Percentiles rank a stretch among this genome's conserved stretches.
Conservation (phyloP, 2,329 filamentous ascomycete species). For the Botrytis fragariae region DNA sequence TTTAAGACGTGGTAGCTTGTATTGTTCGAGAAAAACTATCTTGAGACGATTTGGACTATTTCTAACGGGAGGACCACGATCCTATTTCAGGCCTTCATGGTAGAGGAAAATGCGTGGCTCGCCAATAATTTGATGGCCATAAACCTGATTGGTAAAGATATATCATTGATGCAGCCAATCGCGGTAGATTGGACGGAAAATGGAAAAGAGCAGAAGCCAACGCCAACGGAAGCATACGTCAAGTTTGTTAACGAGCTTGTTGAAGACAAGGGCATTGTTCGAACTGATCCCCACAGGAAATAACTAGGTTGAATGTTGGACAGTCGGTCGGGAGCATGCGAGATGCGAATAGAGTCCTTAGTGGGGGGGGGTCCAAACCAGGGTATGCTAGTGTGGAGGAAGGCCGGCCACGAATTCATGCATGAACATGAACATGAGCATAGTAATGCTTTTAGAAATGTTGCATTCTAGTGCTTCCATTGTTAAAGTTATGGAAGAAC, state of each 20-base stretch:
- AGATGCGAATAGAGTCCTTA: slow-evolving; percentile 37
- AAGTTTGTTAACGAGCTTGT: slow-evolving; percentile 31
- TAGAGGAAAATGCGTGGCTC: slow-evolving; percentile 43
- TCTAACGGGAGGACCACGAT: slow-evolving; percentile 36
- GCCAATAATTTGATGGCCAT: slow-evolving; percentile 42
- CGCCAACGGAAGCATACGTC: slow-evolving; percentile 37
- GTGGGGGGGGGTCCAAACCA: slow-evolving; percentile 34
- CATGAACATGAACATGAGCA: slow-evolving; percentile 38
- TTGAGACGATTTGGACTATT: slow-evolving; percentile 35
- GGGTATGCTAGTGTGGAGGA: slow-evolving; percentile 35
- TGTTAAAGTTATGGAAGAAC: slow-evolving; percentile 27
- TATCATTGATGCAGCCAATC: slow-evolving; percentile 40
- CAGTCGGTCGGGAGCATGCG: slow-evolving; percentile 39
- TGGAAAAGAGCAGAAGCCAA: slow-evolving; percentile 28
- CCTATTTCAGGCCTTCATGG: slow-evolving; percentile 41
- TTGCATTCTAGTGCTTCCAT: slow-evolving; percentile 25
- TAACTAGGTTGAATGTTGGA: slow-evolving; percentile 35
- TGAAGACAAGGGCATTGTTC: slow-evolving; percentile 35
- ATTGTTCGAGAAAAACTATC: slow-evolving; percentile 32
- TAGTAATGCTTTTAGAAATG: slow-evolving; percentile 28
- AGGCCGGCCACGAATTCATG: slow-evolving; percentile 39
- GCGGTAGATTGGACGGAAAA: slow-evolving; percentile 42
- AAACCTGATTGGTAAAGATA: slow-evolving; percentile 47
- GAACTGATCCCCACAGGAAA: slow-evolving; percentile 36
- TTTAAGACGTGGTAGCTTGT: slow-evolving; percentile 27